phyloP scores from a whole-genome alignment of 2,329 filamentous ascomycete genomes.

The Talaromyces sp. region DNA sequence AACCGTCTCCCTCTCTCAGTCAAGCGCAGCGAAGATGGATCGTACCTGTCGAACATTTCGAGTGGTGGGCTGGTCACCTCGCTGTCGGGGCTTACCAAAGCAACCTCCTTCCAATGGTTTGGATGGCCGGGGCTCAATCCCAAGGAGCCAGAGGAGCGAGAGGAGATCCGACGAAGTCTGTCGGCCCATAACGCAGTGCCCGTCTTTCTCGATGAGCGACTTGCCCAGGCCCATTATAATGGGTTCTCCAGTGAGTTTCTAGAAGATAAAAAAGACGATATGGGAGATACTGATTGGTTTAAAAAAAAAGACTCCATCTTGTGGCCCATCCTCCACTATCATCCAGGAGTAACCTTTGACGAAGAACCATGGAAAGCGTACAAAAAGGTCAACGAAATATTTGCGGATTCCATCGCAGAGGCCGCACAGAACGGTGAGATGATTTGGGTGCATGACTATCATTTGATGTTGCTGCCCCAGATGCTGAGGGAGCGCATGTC shows the following conservation, averaged over 20 bases:
- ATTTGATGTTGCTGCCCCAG: slow-evolving; percentile 87
- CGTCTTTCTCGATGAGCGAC: slow-evolving; percentile 79
- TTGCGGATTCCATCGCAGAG: slow-evolving; percentile 75
- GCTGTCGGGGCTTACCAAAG: slow-evolving; percentile 79
- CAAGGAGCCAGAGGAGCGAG: slow-evolving; percentile 64
- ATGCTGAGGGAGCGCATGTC: slow-evolving; percentile 74
- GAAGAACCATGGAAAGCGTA: slow-evolving; percentile 85
- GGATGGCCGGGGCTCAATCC: slow-evolving; percentile 90
- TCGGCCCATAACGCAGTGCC: slow-evolving; percentile 77
- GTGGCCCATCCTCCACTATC: slow-evolving; percentile 96
- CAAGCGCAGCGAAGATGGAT: slow-evolving; percentile 76
- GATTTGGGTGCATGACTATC: slow-evolving; percentile 96
- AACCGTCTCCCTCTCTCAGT: slow-evolving; percentile 91
- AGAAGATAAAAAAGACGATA: neutral
- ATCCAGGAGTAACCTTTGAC: slow-evolving; percentile 89
- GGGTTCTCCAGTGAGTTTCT: slow-evolving; percentile 75
- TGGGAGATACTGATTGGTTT: neutral
- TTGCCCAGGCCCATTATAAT: slow-evolving; percentile 91
- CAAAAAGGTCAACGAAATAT: slow-evolving; percentile 79
- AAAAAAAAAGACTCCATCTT: slow-evolving; percentile 70
- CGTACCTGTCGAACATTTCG: slow-evolving; percentile 81
- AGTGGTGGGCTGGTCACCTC: slow-evolving; percentile 89
- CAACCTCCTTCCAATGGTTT: slow-evolving; percentile 90
- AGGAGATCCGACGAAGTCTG: slow-evolving; percentile 63
- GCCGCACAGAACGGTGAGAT: slow-evolving; percentile 80